A percentile compares a stretch with the other conserved stretches of the same genome.
These are phyloP conservation scores for Coniochaeta hoffmannii DNA, from an alignment of 2,329 filamentous ascomycete genomes.

Conservation along the genomic window DNA sequence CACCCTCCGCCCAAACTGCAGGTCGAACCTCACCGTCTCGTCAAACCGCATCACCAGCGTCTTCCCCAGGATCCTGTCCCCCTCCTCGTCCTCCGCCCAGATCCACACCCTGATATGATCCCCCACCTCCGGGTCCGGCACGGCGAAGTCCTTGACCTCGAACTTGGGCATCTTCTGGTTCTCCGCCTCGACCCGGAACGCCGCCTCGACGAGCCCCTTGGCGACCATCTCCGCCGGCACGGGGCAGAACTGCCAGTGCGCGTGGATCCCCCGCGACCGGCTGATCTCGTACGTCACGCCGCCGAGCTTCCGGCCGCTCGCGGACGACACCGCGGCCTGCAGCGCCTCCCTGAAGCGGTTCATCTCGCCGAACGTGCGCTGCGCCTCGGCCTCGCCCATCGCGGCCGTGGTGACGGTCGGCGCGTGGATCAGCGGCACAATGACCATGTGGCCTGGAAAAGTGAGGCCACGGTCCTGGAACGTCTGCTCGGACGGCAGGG, in stretches of 20 bases:
- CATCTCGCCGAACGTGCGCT: constrained; percentile 72
- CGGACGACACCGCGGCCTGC: constrained; percentile 66
- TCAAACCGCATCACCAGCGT: constrained; percentile 69
- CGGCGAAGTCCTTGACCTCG: constrained; percentile 36
- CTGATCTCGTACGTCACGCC: constrained; percentile 91
- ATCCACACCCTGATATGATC: constrained; percentile 82
- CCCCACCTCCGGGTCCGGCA: constrained; percentile 56
- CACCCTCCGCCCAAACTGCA: constrained; percentile 84
- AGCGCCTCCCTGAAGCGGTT: constrained; percentile 67
- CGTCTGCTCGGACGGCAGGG: constrained; percentile 64
- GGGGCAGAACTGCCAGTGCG: constrained; percentile 90
- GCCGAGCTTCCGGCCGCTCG: constrained; percentile 56
- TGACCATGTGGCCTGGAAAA: constrained; percentile 82
- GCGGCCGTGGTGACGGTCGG: constrained; percentile 55
- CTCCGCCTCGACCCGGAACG: constrained; percentile 81
- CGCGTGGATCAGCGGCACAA: constrained; percentile 79
- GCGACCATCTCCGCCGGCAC: constrained; percentile 60
- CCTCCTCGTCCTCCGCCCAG: constrained; percentile 49
- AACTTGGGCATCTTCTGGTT: constrained; percentile 55
- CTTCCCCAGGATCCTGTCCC: constrained; percentile 46
- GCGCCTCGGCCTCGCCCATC: constrained; percentile 53
- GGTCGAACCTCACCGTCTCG: constrained; percentile 68
- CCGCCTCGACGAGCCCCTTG: constrained; percentile 74
- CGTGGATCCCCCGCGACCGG: constrained; percentile 71
- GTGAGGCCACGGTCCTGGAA: constrained; percentile 57